A percentile compares a stretch with the other conserved stretches of the same genome.
phyloP scores from a whole-genome alignment of 345 rosid genomes.

The Sonneratia caseolaris region DNA sequence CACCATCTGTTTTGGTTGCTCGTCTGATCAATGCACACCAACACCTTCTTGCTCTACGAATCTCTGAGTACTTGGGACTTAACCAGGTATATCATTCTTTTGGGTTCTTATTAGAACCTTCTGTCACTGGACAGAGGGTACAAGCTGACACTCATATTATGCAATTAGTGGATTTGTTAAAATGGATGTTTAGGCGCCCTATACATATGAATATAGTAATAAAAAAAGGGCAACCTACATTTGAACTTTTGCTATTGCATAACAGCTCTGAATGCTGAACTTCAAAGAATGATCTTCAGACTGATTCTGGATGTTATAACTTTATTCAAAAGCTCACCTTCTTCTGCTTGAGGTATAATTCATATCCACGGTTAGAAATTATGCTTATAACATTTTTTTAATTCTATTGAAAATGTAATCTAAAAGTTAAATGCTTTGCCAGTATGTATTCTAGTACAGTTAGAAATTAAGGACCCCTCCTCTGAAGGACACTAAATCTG shows the following conservation, averaged over 20 bases:
- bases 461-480: neutral
- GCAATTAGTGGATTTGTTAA: neutral
- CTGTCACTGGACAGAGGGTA: neutral
- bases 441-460: neutral
- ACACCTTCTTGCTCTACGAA: constrained; percentile 78
- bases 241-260: neutral
- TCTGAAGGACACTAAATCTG: neutral
- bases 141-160: neutral
- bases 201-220: neutral
- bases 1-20: constrained; percentile 70
- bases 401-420: neutral
- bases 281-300: neutral
- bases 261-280: neutral
- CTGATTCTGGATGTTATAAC: neutral
- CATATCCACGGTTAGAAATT: neutral
- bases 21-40: constrained; percentile 81
- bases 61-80: constrained; percentile 86
- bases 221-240: neutral
- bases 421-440: neutral
- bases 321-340: neutral
- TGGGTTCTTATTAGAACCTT: neutral
- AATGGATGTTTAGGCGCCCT: neutral
- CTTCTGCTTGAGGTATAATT: neutral
- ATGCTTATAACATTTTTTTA: neutral
- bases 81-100: constrained; percentile 47